These are phyloP conservation scores for Paracoccidioides lutzii DNA, from an alignment of 2,329 filamentous ascomycete species.

Conservation along the genomic window DNA sequence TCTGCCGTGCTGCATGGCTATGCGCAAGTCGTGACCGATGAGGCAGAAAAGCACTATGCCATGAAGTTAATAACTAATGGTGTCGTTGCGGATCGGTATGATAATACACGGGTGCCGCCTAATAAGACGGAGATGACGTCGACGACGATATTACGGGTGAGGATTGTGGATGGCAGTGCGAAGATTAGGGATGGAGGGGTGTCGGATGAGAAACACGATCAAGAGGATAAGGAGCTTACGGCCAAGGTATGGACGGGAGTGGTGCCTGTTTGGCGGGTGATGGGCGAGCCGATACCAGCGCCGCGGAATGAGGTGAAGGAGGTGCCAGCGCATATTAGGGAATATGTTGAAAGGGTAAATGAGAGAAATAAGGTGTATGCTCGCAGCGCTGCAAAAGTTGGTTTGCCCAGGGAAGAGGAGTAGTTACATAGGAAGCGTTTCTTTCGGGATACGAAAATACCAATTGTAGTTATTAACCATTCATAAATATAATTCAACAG, in stretches of 20 bases:
- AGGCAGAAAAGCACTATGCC: conserved; percentile 61
- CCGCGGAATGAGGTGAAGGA: conserved; percentile 45
- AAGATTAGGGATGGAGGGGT: conserved; percentile 59
- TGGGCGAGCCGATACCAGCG: conserved; percentile 51
- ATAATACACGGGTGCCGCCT: conserved; percentile 55
- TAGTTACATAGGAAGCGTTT: too few species aligned
- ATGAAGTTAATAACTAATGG: conserved; percentile 67
- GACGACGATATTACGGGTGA: conserved; percentile 59
- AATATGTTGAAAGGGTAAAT: conserved; percentile 40
- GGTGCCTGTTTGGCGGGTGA: conserved; percentile 49
- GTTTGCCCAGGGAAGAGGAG: neutral
- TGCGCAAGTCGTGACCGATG: conserved; percentile 53
- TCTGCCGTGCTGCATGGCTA: conserved; percentile 66
- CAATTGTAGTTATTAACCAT: too few species aligned
- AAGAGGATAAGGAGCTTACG: conserved; percentile 34
- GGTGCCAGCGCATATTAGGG: conserved; percentile 50
- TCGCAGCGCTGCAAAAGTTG: neutral
- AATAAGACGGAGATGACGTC: conserved; percentile 60
- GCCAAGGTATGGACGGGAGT: conserved; percentile 47
- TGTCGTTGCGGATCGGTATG: conserved; percentile 57
- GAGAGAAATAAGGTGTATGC: conserved; percentile 32
- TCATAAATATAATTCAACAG: too few species aligned
- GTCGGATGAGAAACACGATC: conserved; percentile 46
- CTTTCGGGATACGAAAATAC: too few species aligned
- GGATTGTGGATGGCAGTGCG: conserved; percentile 56